Evolutionary conservation across 371 early-diverging fungal species (phyloP), one percentile per base, ranked within the genome.

Genomic region (Batkoa obscura): DNA sequence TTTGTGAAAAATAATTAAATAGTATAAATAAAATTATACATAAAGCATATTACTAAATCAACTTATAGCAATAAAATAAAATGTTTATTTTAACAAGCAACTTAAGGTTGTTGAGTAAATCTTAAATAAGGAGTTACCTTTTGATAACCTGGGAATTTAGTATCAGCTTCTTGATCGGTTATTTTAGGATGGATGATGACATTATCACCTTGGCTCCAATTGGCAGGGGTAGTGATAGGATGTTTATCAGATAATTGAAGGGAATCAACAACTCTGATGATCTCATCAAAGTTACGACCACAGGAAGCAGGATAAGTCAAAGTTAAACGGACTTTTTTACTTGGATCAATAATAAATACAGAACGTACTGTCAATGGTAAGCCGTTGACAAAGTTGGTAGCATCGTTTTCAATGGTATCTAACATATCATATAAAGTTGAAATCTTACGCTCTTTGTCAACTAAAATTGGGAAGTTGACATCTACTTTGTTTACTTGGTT

Each of bases 221-320:
- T 83, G 60, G 85, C 93, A 13, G 96, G 96, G 23, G 96, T 95
- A 30, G 91, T 88, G 63, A 92, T 80, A 34, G 82, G 80, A 66
- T 84, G 71, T 62, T 73, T 73, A 67, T 95, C 94, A 52, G 81
- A 80, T 47, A 92, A 71, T 70, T 91, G 90, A 54, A 95, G 72
- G 31, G 90, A 84, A 69, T 95, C 96, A 43, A 93, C 73, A 12
- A 84, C 83, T 33, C 96, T 84, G 61, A 95, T 66, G 65, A 94
- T 81, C 74, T 95, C 94, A 63, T 88, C 82, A 79, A 91, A 91
- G 81, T 93, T 92, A 63, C 96, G 83, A 39, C 96, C 96, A 39
- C 69, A 71, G 50, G 62, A 79, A 38, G 88, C 90, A 34, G 96
- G 94, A 66, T 95, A 95, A 15, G 88, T 80, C 52, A 93, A 67